phyloP scores from a whole-genome alignment of 202 grass and related monocot genomes.

The Miscanthus sacchariflorus region DNA sequence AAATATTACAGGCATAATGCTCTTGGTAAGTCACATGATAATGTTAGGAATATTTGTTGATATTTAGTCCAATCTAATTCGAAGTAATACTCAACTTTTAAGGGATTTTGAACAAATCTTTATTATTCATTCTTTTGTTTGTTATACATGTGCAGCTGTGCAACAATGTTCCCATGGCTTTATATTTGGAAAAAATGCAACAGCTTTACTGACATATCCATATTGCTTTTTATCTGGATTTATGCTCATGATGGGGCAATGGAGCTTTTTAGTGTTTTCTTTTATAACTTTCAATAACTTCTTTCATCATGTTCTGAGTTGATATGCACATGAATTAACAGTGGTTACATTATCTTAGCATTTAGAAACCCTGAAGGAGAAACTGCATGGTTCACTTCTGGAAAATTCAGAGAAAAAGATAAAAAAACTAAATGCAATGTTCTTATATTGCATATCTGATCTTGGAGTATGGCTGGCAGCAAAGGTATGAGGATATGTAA shows the following conservation, averaged over 20 bases:
- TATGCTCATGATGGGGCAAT: neutral
- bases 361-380: constrained; percentile 48
- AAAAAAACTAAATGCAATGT: constrained; percentile 45
- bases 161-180: neutral
- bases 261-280: neutral
- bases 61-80: neutral
- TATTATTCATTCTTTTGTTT: neutral
- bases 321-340: constrained; percentile 5
- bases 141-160: neutral
- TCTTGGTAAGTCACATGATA: neutral
- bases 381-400: constrained; percentile 46
- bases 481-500: constrained; percentile 50
- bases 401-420: constrained; percentile 52
- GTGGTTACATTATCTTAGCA: constrained; percentile 61
- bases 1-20: neutral
- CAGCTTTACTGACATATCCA: neutral
- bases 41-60: neutral
- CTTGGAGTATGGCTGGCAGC: constrained; percentile 73
- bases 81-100: neutral
- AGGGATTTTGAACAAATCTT: neutral
- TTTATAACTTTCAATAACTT: constrained; percentile 25
- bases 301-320: constrained; percentile 14
- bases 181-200: neutral
- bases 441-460: constrained; percentile 67
- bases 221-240: neutral